Conservation (phyloP, 805 yeast genomes). For the Diddensiella santjacobensis region DNA sequence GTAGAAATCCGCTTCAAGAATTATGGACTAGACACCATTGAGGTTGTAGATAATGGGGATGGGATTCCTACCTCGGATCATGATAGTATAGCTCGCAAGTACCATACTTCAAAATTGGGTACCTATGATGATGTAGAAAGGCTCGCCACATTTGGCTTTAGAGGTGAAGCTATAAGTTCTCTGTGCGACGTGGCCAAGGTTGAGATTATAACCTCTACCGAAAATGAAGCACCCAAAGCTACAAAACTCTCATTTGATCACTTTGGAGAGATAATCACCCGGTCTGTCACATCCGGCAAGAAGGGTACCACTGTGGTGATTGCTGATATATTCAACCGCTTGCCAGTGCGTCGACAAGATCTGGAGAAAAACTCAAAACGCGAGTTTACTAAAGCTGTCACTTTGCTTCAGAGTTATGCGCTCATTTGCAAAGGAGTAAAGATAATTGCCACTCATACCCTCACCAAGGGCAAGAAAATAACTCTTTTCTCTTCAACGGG, state of each 20-base stretch:
- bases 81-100: conserved; percentile 42
- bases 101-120: conserved; percentile 54
- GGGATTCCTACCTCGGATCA: conserved; percentile 59
- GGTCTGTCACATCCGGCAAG: conserved; percentile 45
- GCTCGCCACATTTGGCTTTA: conserved; percentile 55
- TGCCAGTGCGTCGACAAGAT: conserved; percentile 83
- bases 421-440: conserved; percentile 56
- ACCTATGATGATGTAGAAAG: conserved; percentile 37
- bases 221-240: conserved; percentile 51
- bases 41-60: conserved; percentile 67
- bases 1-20: conserved; percentile 66
- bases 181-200: conserved; percentile 47
- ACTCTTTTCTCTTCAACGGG: conserved; percentile 60
- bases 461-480: conserved; percentile 46
- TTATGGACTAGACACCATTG: conserved; percentile 69
- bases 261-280: conserved; percentile 47
- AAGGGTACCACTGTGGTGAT: conserved; percentile 68
- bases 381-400: conserved; percentile 69
- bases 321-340: conserved; percentile 53
- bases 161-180: conserved; percentile 67
- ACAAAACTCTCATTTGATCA: conserved; percentile 49
- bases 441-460: conserved; percentile 53
- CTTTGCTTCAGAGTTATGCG: conserved; percentile 62
- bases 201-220: conserved; percentile 45
- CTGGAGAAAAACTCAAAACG: conserved; percentile 61